Base-by-base conservation (phyloP, 306 rosid species). In the Oxytropis ochrocephala region DNA sequence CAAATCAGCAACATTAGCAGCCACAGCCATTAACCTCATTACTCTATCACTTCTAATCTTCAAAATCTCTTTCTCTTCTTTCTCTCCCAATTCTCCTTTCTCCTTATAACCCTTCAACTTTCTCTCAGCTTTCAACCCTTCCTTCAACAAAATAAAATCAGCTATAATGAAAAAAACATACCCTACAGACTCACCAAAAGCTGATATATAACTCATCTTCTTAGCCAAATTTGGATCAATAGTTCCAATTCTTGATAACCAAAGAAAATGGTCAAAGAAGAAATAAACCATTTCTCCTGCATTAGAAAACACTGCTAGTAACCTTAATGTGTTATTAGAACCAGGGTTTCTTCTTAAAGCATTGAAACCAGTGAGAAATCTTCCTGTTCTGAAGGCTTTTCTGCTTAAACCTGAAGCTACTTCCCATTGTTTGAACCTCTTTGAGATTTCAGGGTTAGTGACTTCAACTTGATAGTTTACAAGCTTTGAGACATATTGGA, bases 1-100 rank as follows among this genome's bases (percentile, higher is more conserved):
- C 76, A 94, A 94, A 76, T 94, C 98, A 0, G 98, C 97, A 63
- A 94, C 80, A 75, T 94, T 94, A 17, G 97, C 98, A 0, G 98
- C 92, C 60, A 88, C 84, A 1, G 81, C 97, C 98, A 90, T 94
- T 18, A 94, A 29, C 78, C 95, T 88, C 96, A 91, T 90, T 6
- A 88, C 69, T 68, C 98, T 90, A n/a, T 94, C 98, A 56, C n/a
- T 59, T 58, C 62, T 94, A 1, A 94, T 87, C 76, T 81, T 87
- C 65, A 52, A 7, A 35, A 88, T 10, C 35, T 42, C 63, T 30
- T 85, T 81, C 30, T 69, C 74, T 42, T 64, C 75, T 42, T 69
- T 80, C 3, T 89, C 80, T 21, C 16, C 63, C 3, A 62, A 38
- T 27, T 59, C 36, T 4, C 12, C 49, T 16, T 56, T 64, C 11